Conservation (phyloP, 1,139 yeast species). For the Zhuliangozyma blackwelliae region DNA sequence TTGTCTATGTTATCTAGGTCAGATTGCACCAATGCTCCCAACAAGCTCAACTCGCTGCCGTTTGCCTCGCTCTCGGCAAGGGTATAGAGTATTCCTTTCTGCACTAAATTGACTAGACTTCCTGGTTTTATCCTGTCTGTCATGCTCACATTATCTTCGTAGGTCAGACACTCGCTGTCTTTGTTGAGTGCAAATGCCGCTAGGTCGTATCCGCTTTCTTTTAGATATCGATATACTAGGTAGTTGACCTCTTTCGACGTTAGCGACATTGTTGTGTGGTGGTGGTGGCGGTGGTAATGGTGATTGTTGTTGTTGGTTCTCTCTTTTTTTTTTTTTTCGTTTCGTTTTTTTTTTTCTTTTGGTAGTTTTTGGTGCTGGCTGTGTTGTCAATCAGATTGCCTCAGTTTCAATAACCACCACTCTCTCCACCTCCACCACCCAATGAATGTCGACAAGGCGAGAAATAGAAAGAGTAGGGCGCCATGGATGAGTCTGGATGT, state of each 20-base stretch:
- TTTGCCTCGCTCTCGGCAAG: constrained; percentile 28
- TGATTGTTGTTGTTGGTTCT: background rate
- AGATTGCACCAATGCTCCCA: constrained; percentile 28
- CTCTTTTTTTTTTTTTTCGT: background rate
- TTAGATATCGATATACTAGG: constrained; percentile 87
- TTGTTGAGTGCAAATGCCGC: constrained; percentile 81
- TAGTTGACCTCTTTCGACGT: constrained; percentile 85
- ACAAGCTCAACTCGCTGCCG: constrained; percentile 21
- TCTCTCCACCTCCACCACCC: background rate
- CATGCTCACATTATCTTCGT: constrained; percentile 49
- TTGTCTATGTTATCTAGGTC: constrained; percentile 12
- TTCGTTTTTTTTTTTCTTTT: constrained; percentile 1
- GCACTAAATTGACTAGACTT: constrained; percentile 73
- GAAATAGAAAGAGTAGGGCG: constrained; percentile 41
- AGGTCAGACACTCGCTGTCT: constrained; percentile 59
- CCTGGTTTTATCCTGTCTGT: constrained; percentile 60
- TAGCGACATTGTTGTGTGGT: constrained; percentile 54
- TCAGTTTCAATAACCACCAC: background rate
- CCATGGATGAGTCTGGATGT: constrained; percentile 29
- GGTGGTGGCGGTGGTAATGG: background rate
- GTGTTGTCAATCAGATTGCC: background rate
- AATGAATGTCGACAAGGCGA: constrained; percentile 24
- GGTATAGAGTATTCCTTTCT: constrained; percentile 74
- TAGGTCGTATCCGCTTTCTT: constrained; percentile 78
- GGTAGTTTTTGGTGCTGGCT: background rate